Evolutionary conservation across 2,329 filamentous ascomycete genomes (phyloP), one percentile per base, ranked within the genome.

Genomic region (Botrytis medusae): DNA sequence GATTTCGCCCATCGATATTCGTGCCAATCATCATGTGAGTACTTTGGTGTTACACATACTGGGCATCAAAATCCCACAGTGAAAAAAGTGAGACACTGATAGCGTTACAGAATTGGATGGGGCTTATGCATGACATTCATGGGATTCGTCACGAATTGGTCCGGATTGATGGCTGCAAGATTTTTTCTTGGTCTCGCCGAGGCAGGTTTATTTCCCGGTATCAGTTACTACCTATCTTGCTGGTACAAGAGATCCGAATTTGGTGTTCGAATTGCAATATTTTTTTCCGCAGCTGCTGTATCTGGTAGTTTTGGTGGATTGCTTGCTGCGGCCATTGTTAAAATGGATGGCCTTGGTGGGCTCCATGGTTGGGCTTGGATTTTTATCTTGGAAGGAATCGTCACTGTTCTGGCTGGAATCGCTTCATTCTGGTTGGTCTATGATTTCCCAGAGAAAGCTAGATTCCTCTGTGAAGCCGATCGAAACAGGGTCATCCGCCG

Each of bases 241-340:
- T 97, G 93, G 93, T 97, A 96, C 79, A 91, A 89, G 79, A 87
- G 93, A 51, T 88, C 86, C 25, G 94, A 97, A 79, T 92, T 96
- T 72, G 93, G 93, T 68, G 86, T 94, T n/a, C 89, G 93, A 51
- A 90, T 92, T 57, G 92, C 93, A 22, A 89, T 94, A 73, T 95
- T 96, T 84, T 97, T 96, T 84, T 94, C 92, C 0, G 92, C 93
- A 0, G 93, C 93, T 0, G 92, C 93, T 0, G 83, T 96, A 0
- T 91, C 93, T 0, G 93, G 93, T 1, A 94, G 91, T 0, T 94
- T 94, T 75, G 92, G 91, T 79, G 92, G 92, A 5, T 86, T 94
- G 1, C 85, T 94, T 4, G 92, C 92, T 0, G 91, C 91, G 4
- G 92, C 87, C 0, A 94, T 94, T 75, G 87, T 88, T 54, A 86